Percentiles rank a stretch among this genome's conserved stretches.
phyloP scores from a whole-genome alignment of 148 eudicot species.

The Silene uniflora region DNA sequence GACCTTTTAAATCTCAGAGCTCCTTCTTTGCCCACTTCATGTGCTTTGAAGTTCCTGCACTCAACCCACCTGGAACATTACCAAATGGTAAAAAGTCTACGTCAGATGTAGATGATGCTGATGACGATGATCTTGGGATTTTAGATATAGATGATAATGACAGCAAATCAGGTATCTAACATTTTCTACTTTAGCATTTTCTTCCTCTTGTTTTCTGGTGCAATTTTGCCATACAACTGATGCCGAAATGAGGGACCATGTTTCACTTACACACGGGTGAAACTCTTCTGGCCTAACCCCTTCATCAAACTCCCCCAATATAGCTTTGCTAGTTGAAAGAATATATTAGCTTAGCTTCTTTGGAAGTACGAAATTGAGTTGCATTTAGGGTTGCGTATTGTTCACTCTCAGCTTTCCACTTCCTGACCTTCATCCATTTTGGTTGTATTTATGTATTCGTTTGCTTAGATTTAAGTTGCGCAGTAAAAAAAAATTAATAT shows the following conservation, averaged over 20 bases:
- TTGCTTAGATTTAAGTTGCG: not conserved
- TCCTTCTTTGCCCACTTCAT: constrained; percentile 91
- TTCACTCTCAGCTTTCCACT: not conserved
- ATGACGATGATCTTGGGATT: constrained; percentile 83
- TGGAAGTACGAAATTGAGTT: not conserved
- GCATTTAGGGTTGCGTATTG: not conserved
- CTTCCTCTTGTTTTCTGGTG: not conserved
- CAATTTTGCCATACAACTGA: not conserved
- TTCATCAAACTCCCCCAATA: not conserved
- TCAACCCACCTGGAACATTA: constrained; percentile 65
- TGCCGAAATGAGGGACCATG: not conserved
- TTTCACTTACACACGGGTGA: not conserved
- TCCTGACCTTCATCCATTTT: not conserved
- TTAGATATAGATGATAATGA: constrained; percentile 85
- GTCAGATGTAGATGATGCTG: constrained; percentile 43
- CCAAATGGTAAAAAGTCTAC: constrained; percentile 47
- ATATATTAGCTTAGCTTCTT: not conserved
- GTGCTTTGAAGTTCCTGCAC: constrained; percentile 98
- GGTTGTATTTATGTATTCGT: not conserved
- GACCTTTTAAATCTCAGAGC: constrained; percentile 54
- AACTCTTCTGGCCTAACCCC: not conserved
- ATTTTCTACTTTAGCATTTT: constrained; percentile 11
- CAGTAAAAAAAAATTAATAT: not conserved
- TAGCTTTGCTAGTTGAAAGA: not conserved
- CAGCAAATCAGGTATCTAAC: constrained; percentile 43